These are phyloP conservation scores for Coemansia umbellata DNA, from an alignment of 192 early-diverging fungal genomes.

Conservation along the genomic window DNA sequence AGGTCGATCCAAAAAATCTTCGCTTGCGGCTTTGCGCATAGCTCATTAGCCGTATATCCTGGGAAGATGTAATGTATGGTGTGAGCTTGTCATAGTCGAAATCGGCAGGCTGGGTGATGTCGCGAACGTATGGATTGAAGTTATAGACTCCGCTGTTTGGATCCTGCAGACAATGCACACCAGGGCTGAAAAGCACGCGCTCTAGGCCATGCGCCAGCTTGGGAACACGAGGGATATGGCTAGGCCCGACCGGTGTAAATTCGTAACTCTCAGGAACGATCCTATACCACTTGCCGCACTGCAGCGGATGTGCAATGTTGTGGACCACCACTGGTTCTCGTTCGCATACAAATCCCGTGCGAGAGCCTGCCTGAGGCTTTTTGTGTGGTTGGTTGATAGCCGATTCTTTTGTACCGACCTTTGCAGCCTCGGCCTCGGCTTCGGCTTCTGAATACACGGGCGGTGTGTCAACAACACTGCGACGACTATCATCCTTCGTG, in stretches of 20 bases:
- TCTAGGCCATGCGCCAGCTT: slow-evolving; percentile 46
- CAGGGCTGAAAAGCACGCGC: slow-evolving; percentile 60
- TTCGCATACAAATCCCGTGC: slow-evolving; percentile 18
- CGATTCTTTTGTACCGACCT: background rate
- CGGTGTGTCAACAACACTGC: slow-evolving; percentile 14
- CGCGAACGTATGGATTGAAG: slow-evolving; percentile 75
- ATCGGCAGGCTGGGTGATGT: slow-evolving; percentile 72
- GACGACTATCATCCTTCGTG: background rate
- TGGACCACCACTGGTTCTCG: slow-evolving; percentile 46
- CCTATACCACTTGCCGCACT: slow-evolving; percentile 43
- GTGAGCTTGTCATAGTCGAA: slow-evolving; percentile 79
- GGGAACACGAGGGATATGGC: slow-evolving; percentile 41
- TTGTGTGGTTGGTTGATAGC: no score
- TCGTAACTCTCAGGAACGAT: slow-evolving; percentile 13
- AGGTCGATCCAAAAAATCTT: slow-evolving; percentile 83
- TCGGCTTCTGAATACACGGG: slow-evolving; percentile 40
- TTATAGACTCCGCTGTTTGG: slow-evolving; percentile 69
- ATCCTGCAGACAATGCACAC: slow-evolving; percentile 78
- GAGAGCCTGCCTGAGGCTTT: slow-evolving; percentile 11
- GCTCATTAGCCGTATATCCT: slow-evolving; percentile 56
- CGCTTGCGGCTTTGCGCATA: slow-evolving; percentile 51
- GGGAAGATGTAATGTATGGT: slow-evolving; percentile 77
- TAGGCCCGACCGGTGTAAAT: slow-evolving; percentile 18
- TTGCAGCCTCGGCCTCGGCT: background rate
- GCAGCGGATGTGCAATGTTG: slow-evolving; percentile 19